phyloP scores from a whole-genome alignment of 306 rosid genomes.

The Mimosa bimucronata region DNA sequence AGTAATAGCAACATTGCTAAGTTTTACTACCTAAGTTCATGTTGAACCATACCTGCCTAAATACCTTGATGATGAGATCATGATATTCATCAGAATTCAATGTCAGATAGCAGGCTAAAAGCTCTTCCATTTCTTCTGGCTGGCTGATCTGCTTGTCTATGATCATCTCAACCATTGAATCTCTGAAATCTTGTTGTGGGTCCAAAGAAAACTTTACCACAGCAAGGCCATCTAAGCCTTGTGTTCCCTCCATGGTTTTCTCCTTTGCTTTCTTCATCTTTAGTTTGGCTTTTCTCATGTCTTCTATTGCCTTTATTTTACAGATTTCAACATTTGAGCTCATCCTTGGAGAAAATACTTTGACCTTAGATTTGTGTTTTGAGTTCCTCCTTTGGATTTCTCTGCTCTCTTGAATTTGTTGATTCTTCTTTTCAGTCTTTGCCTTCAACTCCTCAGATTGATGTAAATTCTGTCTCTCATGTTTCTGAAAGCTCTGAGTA shows the following conservation, averaged over 20 bases:
- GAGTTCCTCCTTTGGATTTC: slow-evolving; percentile 66
- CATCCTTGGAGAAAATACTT: slow-evolving; percentile 70
- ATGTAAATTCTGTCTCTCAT: slow-evolving; percentile 41
- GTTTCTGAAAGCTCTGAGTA: slow-evolving; percentile 26
- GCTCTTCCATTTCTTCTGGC: slow-evolving; percentile 87
- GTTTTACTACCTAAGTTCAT: slow-evolving; percentile 51
- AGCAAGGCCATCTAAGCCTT: slow-evolving; percentile 70
- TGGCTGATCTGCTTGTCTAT: slow-evolving; percentile 64
- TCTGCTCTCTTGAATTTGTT: slow-evolving; percentile 60
- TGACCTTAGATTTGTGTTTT: slow-evolving; percentile 53
- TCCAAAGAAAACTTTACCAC: slow-evolving; percentile 79
- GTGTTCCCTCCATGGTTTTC: slow-evolving; percentile 40
- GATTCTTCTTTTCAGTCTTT: slow-evolving; percentile 55
- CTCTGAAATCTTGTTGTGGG: slow-evolving; percentile 86
- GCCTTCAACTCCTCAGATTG: slow-evolving; percentile 52
- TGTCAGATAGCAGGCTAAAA: slow-evolving; percentile 84
- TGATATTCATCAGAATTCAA: slow-evolving; percentile 83
- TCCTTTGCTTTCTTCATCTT: slow-evolving; percentile 60
- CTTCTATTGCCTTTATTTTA: slow-evolving; percentile 73
- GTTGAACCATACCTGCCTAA: slow-evolving; percentile 82
- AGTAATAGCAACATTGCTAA: slow-evolving; percentile 49
- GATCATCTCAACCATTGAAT: slow-evolving; percentile 97
- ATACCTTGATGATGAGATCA: slow-evolving; percentile 78
- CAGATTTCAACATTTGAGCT: slow-evolving; percentile 69
- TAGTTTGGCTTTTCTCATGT: slow-evolving; percentile 68